Percentiles rank a stretch among this genome's conserved stretches.
These are phyloP conservation scores for Cyberlindnera nakhonratchasimensis DNA, from an alignment of 805 yeast genomes.

Conservation along the genomic window DNA sequence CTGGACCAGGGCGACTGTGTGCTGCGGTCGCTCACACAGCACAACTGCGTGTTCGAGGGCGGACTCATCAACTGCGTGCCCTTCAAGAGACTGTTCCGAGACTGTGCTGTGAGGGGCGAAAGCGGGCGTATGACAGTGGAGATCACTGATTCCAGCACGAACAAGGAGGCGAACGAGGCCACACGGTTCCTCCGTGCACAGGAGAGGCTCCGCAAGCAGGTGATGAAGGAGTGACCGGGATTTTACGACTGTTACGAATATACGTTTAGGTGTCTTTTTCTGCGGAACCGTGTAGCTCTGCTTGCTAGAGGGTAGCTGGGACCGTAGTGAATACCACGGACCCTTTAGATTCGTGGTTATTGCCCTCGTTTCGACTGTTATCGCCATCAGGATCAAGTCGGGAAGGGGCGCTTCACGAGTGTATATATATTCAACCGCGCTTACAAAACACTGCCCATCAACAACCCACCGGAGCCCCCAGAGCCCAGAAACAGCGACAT, in stretches of 20 bases:
- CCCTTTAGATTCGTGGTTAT: no score
- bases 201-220: conserved; percentile 3
- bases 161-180: conserved; percentile 19
- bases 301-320: no score
- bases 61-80: conserved; percentile 44
- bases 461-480: not conserved
- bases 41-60: conserved; percentile 45
- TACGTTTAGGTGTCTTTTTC: no score
- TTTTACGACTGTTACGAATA: no score
- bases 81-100: conserved; percentile 43
- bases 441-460: no score
- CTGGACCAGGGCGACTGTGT: conserved; percentile 25
- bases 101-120: conserved; percentile 34
- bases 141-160: conserved; percentile 36
- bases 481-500: not conserved
- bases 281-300: no score
- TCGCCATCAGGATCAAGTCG: no score
- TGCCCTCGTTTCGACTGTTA: no score
- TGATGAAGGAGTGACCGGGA: not conserved
- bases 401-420: no score
- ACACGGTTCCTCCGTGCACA: conserved; percentile 11
- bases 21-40: conserved; percentile 42
- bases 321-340: no score
- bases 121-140: conserved; percentile 32
- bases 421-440: no score